Base-by-base conservation (phyloP, 805 yeast species). In the Suhomyces kilbournensis region DNA sequence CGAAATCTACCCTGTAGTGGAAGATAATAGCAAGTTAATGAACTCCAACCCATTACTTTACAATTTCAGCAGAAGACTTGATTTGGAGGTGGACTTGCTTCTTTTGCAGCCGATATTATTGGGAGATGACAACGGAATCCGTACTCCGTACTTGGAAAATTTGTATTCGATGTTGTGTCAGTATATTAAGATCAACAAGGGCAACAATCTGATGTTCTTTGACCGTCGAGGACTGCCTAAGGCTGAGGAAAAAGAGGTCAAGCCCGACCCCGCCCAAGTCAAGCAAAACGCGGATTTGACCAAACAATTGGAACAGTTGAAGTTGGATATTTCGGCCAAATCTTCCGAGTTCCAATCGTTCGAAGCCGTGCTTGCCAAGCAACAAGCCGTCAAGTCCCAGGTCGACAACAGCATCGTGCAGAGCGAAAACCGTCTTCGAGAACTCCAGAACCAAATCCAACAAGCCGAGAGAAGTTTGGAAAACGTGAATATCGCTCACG, bases 121-220 rank as follows among this genome's bases (percentile, higher is more conserved):
- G 52, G 96, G 94, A n/a, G 97, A 91, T 70, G 97, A 91, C 65
- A 81, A 82, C 64, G 85, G 86, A 47, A 84, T 90, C 50, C 86
- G 87, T 65, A 90, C 97, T 0, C 97, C 97, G 2, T 92, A 92
- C 66, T 75, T 92, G 66, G 97, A 92, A 70, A 89, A 89, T 60
- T 71, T 90, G 52, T 92, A 90, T 65, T 90, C 96, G 2, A 79
- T 84, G 50, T 73, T 87, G 75, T 83, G 88, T 56, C 92, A 87
- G 65, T 78, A 75, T 50, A 77, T 74, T 51, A 77, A 74, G 53
- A 69, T 80, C 53, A 84, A 83, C 55, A 60, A 59, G 10, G 54
- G 60, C 2, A 51, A 55, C 14, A 49, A 55, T 10, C 67, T 74
- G 7, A 55, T 67, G 1, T 72, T 73, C 50, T 74, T 72, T 54